These are phyloP conservation scores for Erythrobasidium hasegawianum DNA, from an alignment of 1,284 basidiomycete species.

Conservation along the genomic window DNA sequence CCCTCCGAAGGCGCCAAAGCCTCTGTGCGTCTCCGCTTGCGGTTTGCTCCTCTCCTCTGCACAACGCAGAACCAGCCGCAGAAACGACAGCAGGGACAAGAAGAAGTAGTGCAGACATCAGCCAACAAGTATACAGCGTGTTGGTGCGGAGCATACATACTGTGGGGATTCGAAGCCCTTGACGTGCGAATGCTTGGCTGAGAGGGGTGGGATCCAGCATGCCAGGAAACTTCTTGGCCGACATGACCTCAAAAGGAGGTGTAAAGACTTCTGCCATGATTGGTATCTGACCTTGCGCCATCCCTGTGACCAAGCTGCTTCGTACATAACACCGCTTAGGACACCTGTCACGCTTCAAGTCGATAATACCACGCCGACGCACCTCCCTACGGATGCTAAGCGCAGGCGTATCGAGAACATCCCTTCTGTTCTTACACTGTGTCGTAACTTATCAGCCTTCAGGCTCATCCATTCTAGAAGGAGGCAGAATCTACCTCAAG, in stretches of 20 bases:
- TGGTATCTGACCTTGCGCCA: constrained; percentile 8
- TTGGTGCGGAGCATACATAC: constrained; percentile 7
- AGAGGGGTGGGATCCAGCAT: constrained; percentile 85
- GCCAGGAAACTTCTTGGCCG: constrained; percentile 87
- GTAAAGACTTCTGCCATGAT: constrained; percentile 57
- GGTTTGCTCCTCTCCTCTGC: constrained; percentile 30
- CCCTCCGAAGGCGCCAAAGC: not conserved
- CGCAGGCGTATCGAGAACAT: constrained; percentile 50
- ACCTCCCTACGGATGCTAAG: constrained; percentile 44
- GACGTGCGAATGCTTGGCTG: constrained; percentile 80
- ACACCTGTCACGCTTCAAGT: too few species aligned
- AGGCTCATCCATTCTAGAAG: not conserved
- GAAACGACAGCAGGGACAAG: not conserved
- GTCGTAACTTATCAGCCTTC: not conserved
- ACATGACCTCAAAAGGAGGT: constrained; percentile 80
- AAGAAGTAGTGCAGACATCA: not conserved
- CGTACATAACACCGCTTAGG: not conserved
- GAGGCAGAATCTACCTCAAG: constrained; percentile 52
- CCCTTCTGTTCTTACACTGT: constrained; percentile 73
- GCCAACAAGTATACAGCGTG: not conserved
- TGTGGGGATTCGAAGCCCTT: constrained; percentile 82
- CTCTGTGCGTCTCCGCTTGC: constrained; percentile 22
- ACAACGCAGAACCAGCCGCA: not conserved
- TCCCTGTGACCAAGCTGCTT: constrained; percentile 9
- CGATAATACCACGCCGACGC: not conserved